Percentiles rank a stretch among this genome's conserved stretches.
Evolutionary conservation across 192 early-diverging fungal genomes (phyloP).

Genomic region (Polychytrium aggregatum): DNA sequence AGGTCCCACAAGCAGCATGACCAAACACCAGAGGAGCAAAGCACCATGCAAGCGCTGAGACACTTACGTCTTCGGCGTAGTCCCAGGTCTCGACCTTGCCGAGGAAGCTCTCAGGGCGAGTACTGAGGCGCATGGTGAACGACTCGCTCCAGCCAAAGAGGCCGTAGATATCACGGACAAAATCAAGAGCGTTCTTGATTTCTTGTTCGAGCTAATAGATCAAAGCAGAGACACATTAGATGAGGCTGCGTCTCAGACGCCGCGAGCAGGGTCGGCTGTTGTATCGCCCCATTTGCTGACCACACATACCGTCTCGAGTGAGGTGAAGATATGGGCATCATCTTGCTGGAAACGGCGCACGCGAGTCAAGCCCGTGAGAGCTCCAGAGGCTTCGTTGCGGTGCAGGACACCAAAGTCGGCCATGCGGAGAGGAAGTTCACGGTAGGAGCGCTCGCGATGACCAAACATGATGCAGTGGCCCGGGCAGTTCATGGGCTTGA

Average conservation of each 20-base stretch:
- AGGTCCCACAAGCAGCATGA: no score
- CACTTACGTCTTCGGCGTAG: conserved; percentile 78
- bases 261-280: no score
- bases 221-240: no score
- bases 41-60: no score
- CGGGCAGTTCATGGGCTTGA: conserved; percentile 99
- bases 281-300: background rate
- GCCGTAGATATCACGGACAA: conserved; percentile 81
- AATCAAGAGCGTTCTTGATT: conserved; percentile 76
- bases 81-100: conserved; percentile 87
- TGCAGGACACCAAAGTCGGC: conserved; percentile 99
- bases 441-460: conserved; percentile 84
- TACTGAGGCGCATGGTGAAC: conserved; percentile 84
- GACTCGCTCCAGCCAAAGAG: conserved; percentile 85
- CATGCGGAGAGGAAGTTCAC: conserved; percentile 87
- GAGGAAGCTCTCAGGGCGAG: conserved; percentile 91
- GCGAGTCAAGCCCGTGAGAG: conserved; percentile 86
- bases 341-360: conserved; percentile 99
- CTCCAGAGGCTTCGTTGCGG: conserved; percentile 79
- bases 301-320: conserved; percentile 56
- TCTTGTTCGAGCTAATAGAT: conserved; percentile 66
- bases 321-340: conserved; percentile 98
- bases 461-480: conserved; percentile 97
- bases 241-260: no score
- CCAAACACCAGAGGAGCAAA: no score